Evolutionary conservation across 345 rosid species (phyloP).

Genomic region (Excoecaria cochinchinensis): DNA sequence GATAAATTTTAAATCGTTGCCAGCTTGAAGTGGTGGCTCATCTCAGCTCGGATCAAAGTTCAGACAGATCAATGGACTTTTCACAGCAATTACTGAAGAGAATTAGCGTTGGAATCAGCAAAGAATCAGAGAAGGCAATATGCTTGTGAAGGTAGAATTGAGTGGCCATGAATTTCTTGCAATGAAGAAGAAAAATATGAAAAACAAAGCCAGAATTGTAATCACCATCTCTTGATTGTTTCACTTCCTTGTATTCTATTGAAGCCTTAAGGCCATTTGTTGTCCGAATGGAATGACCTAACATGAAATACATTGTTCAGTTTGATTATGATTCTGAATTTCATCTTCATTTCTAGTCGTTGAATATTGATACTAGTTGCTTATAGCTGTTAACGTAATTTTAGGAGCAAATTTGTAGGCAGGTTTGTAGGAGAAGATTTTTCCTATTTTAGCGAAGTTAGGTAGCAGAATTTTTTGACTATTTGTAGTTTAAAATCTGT

Average conservation of each 20-base stretch:
- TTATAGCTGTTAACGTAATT: too few relatives aligned
- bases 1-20: neutral
- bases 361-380: too few relatives aligned
- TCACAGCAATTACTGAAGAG: neutral
- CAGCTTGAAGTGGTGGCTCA: neutral
- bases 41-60: too few relatives aligned
- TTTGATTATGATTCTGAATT: neutral
- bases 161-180: slow-evolving; percentile 6
- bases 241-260: neutral
- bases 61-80: neutral
- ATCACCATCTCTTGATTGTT: neutral
- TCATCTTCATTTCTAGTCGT: too few relatives aligned
- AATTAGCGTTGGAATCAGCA: neutral
- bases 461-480: too few relatives aligned
- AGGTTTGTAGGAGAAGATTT: too few relatives aligned
- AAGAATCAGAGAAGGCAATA: neutral
- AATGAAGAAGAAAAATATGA: neutral
- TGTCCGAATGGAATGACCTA: neutral
- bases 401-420: too few relatives aligned
- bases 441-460: too few relatives aligned
- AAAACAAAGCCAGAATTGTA: neutral
- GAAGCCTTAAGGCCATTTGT: neutral
- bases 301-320: neutral
- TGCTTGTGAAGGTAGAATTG: neutral
- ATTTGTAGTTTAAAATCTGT: too few relatives aligned